These are phyloP conservation scores for Filobasidium floriforme DNA, from an alignment of 768 basidiomycete species.

Conservation along the genomic window DNA sequence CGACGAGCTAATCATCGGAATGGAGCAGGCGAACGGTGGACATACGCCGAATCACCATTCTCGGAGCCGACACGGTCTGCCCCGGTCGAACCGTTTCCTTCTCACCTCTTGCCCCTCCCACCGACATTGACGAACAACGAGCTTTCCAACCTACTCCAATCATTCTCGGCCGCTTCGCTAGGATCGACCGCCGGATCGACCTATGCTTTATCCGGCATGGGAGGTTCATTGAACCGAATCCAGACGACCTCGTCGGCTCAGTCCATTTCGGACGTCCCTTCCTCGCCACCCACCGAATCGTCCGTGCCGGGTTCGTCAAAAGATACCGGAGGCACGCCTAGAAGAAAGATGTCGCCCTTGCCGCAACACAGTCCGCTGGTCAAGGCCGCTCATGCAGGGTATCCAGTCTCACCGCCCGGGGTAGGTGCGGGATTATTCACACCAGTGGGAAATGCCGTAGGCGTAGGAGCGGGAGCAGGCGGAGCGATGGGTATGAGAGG, in stretches of 20 bases:
- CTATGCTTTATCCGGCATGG: not conserved
- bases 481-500: not conserved
- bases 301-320: constrained; percentile 7
- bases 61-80: constrained; percentile 19
- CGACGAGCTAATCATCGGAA: not conserved
- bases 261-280: constrained; percentile 7
- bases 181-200: constrained; percentile 4
- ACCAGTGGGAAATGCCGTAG: not conserved
- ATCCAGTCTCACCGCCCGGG: not conserved
- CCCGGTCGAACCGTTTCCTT: constrained; percentile 19
- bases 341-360: constrained; percentile 14
- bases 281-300: constrained; percentile 15
- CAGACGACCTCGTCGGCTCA: not conserved
- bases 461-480: not conserved
- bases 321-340: constrained; percentile 4
- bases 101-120: constrained; percentile 16
- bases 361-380: constrained; percentile 11
- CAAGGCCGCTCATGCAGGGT: constrained; percentile 7
- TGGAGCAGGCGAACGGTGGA: constrained; percentile 10
- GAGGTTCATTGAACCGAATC: not conserved
- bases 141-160: not conserved
- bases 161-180: constrained; percentile 3
- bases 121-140: not conserved
- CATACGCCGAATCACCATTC: constrained; percentile 9
- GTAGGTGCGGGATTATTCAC: not conserved